Evolutionary conservation across 75 land plant genomes (phyloP), one percentile per base, ranked within the genome.

Genomic region (Selaginella tamariscina): DNA sequence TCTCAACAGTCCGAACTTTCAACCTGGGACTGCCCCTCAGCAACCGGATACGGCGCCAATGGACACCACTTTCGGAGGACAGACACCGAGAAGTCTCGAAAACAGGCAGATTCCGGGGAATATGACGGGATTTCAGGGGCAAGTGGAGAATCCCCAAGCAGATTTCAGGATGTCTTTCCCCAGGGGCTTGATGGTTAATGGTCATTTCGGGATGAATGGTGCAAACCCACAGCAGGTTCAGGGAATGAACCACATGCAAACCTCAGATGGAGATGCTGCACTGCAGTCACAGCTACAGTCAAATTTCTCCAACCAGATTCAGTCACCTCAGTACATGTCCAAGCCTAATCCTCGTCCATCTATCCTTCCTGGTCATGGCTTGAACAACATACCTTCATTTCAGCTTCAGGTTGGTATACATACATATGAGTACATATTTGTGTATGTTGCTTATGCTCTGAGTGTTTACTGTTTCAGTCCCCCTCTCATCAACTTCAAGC

Each of bases 401-500:
- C 49, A 39, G 49, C 49, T 39, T 5, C 49, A 39, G 49, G 49
- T 39, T 5, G 15, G 49, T 39, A 5, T 39, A 5, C 49, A 15
- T 15, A 5, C 49, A 15, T 5, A 15, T 15, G 49, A 39, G 11
- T n/a, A n/a, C n/a, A n/a, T n/a, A n/a, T n/a, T n/a, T n/a, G n/a
- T n/a, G n/a, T n/a, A n/a, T n/a, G n/a, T n/a, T n/a, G n/a, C n/a
- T n/a, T n/a, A n/a, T n/a, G n/a, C n/a, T n/a, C n/a, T n/a, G n/a
- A n/a, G n/a, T n/a, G n/a, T n/a, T n/a, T n/a, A n/a, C n/a, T 39
- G 49, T 39, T 39, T 5, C 49, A 39, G 49, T 15, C 49, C 11
- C 15, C 49, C 11, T 39, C 49, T 39, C 49, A 39, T 39, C 49
- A 39, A 39, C 49, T 39, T 39, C 49, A 77, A 73, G 71, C 72